Percentiles rank a stretch among this genome's conserved stretches.
phyloP scores from a whole-genome alignment of 1,284 basidiomycete species.

The Ceratobasidium sp. region DNA sequence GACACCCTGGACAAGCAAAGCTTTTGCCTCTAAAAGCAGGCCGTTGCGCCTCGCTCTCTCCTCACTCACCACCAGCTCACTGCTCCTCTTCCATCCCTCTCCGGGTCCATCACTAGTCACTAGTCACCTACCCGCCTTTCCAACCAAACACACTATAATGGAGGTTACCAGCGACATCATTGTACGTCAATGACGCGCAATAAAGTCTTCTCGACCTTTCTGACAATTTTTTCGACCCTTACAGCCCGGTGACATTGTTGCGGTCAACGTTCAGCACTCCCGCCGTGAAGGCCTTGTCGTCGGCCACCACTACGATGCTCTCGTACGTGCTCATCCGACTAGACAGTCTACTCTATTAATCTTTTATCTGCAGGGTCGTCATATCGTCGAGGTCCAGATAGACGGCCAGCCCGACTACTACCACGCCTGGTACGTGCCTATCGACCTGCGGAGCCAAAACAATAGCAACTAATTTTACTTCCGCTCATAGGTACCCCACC shows the following conservation, averaged over 20 bases:
- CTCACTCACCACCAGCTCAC: constrained; percentile 38
- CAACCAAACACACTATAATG: constrained; percentile 26
- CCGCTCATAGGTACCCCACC: constrained; percentile 69
- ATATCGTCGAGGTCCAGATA: constrained; percentile 82
- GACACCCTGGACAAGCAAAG: constrained; percentile 43
- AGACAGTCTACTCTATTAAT: constrained; percentile 25
- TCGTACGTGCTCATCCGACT: constrained; percentile 63
- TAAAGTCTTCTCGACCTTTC: constrained; percentile 34
- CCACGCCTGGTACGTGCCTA: constrained; percentile 69
- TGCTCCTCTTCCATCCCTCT: constrained; percentile 41
- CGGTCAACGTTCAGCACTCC: constrained; percentile 73
- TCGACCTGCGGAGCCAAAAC: constrained; percentile 9
- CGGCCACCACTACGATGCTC: constrained; percentile 75
- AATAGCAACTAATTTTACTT: not conserved
- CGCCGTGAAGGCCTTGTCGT: constrained; percentile 80
- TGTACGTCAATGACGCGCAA: constrained; percentile 27
- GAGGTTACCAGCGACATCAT: constrained; percentile 30
- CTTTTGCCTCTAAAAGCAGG: constrained; percentile 45
- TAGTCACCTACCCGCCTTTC: constrained; percentile 15
- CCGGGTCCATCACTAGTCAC: constrained; percentile 43
- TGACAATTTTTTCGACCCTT: not conserved
- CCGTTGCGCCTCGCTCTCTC: constrained; percentile 42
- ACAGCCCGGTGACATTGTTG: constrained; percentile 78
- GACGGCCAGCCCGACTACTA: constrained; percentile 71
- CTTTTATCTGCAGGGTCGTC: constrained; percentile 71